phyloP scores from a whole-genome alignment of 2,329 filamentous ascomycete species.

The Xylariomycetidae sp. region DNA sequence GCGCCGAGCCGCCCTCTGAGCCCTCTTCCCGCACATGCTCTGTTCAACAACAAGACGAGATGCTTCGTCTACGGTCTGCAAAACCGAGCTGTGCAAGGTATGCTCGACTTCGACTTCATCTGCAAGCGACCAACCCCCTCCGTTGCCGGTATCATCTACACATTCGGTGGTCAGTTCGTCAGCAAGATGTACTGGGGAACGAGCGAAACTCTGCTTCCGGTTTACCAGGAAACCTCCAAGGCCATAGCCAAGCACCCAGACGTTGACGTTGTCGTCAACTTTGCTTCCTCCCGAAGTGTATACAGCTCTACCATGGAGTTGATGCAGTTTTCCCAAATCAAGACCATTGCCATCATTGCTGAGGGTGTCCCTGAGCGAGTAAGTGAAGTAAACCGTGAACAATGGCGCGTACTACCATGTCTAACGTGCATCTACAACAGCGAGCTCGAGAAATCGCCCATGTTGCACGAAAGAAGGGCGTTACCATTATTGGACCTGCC shows the following conservation, averaged over 20 bases:
- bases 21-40: slow-evolving; percentile 79
- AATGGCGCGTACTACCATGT: slow-evolving; percentile 2
- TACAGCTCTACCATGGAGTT: slow-evolving; percentile 98
- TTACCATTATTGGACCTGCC: slow-evolving; percentile 97
- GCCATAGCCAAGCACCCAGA: slow-evolving; percentile 95
- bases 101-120: slow-evolving; percentile 99
- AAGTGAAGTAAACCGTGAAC: slow-evolving; percentile 35
- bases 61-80: slow-evolving; percentile 99
- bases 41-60: slow-evolving; percentile 99
- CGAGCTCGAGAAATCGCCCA: slow-evolving; percentile 97
- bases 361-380: slow-evolving; percentile 98
- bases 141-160: slow-evolving; percentile 99
- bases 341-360: slow-evolving; percentile 98
- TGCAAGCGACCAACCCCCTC: slow-evolving; percentile 97
- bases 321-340: slow-evolving; percentile 95
- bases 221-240: slow-evolving; percentile 93
- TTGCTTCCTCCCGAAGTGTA: slow-evolving; percentile 96
- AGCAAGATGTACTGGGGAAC: slow-evolving; percentile 99
- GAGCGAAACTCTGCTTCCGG: slow-evolving; percentile 95
- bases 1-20: slow-evolving; percentile 89
- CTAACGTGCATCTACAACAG: slow-evolving; percentile 39
- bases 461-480: slow-evolving; percentile 94
- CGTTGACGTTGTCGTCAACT: slow-evolving; percentile 98
- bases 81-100: slow-evolving; percentile 84
- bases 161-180: slow-evolving; percentile 98